Conservation (phyloP, 78 protist genomes). For the Dictyostelium brefeldianum region DNA sequence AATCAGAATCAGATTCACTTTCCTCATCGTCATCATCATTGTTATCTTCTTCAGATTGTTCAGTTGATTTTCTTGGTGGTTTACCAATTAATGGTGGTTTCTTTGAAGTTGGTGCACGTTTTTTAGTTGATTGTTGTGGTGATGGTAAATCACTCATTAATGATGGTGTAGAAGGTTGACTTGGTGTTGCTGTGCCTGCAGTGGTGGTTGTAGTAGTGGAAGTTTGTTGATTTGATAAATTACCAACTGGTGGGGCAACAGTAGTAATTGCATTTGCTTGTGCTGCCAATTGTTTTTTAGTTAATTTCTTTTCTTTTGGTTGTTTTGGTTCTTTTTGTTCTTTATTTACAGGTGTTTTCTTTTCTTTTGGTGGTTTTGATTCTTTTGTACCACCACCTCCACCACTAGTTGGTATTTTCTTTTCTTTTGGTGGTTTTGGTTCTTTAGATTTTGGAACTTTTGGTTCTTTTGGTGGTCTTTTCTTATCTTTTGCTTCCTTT, state of each 20-base stretch:
- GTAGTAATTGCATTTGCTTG: neutral
- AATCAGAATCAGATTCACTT: neutral
- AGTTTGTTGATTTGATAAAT: too few relatives aligned
- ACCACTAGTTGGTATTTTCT: constrained; percentile 11
- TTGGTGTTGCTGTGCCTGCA: neutral
- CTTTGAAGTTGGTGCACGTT: neutral
- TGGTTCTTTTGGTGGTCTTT: constrained; percentile 8
- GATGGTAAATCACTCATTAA: neutral
- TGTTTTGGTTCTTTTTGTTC: neutral
- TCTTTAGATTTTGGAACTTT: constrained; percentile 23
- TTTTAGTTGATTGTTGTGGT: neutral
- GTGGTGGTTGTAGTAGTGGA: neutral
- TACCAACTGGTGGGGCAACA: neutral
- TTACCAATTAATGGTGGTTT: neutral
- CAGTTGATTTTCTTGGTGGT: neutral
- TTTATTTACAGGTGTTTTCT: neutral
- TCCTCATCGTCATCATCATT: constrained; percentile 18
- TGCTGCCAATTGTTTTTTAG: constrained; percentile 1
- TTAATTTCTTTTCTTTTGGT: constrained; percentile 1
- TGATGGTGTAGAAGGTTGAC: constrained; percentile 9
- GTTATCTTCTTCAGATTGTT: neutral
- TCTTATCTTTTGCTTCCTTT: neutral
- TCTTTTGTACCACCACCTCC: constrained; percentile 24
- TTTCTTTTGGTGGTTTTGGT: constrained; percentile 5
- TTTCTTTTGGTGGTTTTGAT: constrained; percentile 9